A percentile compares a stretch with the other conserved stretches of the same genome.
These are phyloP conservation scores for Microthlaspi erraticum DNA, from an alignment of 345 rosid genomes.

Conservation along the genomic window DNA sequence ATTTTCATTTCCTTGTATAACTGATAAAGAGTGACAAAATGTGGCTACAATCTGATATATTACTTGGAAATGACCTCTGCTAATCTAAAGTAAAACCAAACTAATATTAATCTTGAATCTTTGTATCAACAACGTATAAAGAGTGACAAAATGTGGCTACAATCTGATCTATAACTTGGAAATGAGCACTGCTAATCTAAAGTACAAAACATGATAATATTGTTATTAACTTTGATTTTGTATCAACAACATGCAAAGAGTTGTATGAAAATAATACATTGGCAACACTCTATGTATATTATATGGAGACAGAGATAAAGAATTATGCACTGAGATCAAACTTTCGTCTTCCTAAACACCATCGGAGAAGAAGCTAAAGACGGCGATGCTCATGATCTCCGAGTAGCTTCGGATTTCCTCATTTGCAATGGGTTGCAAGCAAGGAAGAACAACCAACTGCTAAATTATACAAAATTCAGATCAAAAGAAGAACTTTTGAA, in stretches of 20 bases:
- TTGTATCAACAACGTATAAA: not conserved
- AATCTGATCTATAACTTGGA: constrained; percentile 18
- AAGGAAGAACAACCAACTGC: constrained; percentile 5
- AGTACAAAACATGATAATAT: not conserved
- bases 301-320: not conserved
- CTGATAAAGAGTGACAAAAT: constrained; percentile 2
- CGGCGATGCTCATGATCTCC: constrained; percentile 11
- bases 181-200: constrained; percentile 1
- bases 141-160: constrained; percentile 24
- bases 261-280: constrained; percentile 30
- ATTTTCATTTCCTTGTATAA: constrained; percentile 1
- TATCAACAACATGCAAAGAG: constrained; percentile 11
- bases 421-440: constrained; percentile 1
- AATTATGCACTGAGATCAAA: not conserved
- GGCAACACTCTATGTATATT: constrained; percentile 15
- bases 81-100: not conserved
- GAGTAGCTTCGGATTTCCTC: not conserved
- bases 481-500: not conserved
- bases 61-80: constrained; percentile 9
- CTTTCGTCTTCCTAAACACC: constrained; percentile 3
- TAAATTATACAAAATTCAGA: constrained; percentile 11
- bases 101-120: not conserved
- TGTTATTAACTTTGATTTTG: constrained; percentile 8
- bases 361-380: constrained; percentile 9
- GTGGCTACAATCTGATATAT: constrained; percentile 18